Conservation (phyloP, 345 rosid species). For the Leavenworthia alabamica region DNA sequence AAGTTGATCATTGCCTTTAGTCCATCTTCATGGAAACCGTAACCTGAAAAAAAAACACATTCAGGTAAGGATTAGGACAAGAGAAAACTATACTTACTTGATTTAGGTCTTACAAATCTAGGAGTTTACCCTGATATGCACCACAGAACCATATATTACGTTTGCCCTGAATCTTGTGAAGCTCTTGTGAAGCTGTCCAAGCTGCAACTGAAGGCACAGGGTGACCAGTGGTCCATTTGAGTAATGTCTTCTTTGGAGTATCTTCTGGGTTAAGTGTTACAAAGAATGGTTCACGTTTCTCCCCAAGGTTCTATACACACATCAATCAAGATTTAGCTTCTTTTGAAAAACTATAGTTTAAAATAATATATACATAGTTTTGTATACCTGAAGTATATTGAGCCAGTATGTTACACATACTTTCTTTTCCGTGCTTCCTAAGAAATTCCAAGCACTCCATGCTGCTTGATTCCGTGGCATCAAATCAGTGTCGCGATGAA, state of each 20-base stretch:
- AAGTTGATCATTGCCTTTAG: slow-evolving; percentile 46
- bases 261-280: slow-evolving; percentile 72
- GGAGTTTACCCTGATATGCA: slow-evolving; percentile 64
- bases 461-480: slow-evolving; percentile 82
- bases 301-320: slow-evolving; percentile 62
- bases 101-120: not conserved
- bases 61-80: slow-evolving; percentile 1
- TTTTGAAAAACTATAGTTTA: not conserved
- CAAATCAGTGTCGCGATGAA: slow-evolving; percentile 63
- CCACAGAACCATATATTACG: slow-evolving; percentile 90
- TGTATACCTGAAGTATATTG: slow-evolving; percentile 79
- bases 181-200: slow-evolving; percentile 67
- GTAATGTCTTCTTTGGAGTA: slow-evolving; percentile 56
- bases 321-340: not conserved
- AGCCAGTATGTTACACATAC: slow-evolving; percentile 93
- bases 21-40: slow-evolving; percentile 96
- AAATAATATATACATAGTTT: not conserved
- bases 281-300: slow-evolving; percentile 52
- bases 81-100: not conserved
- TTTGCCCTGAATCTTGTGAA: slow-evolving; percentile 69
- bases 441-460: slow-evolving; percentile 96
- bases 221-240: slow-evolving; percentile 82
- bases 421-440: slow-evolving; percentile 58
- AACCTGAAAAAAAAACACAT: slow-evolving; percentile 51
- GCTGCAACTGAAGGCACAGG: slow-evolving; percentile 90